Percentiles rank a stretch among this genome's conserved stretches.
Conservation (phyloP, 805 yeast genomes). For the Wickerhamiella parazyma region DNA sequence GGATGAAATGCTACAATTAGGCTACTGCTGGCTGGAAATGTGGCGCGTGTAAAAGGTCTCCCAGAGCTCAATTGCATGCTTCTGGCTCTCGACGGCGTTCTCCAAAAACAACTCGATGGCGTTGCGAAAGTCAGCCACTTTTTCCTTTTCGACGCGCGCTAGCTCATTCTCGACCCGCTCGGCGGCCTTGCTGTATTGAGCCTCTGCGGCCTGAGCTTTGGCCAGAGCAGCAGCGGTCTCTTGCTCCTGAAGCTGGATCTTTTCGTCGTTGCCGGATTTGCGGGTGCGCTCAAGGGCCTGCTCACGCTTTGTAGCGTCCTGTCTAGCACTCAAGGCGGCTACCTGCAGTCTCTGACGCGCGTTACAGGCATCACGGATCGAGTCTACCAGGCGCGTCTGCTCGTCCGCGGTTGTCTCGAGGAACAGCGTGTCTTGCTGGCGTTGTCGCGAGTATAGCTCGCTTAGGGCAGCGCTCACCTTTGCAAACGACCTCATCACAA, state of each 20-base stretch:
- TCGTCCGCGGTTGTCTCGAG: constrained; percentile 81
- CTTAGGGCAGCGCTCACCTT: constrained; percentile 56
- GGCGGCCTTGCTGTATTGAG: constrained; percentile 50
- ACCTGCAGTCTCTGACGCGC: constrained; percentile 51
- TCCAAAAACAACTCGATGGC: constrained; percentile 84
- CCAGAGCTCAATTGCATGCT: constrained; percentile 47
- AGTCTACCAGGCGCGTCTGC: constrained; percentile 62
- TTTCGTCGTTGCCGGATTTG: constrained; percentile 44
- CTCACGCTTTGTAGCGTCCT: constrained; percentile 37
- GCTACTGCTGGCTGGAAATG: too few species aligned
- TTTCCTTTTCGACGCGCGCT: constrained; percentile 54
- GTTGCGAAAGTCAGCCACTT: constrained; percentile 71
- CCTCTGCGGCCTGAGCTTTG: constrained; percentile 40
- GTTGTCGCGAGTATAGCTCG: constrained; percentile 62
- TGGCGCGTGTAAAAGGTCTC: constrained; percentile 40
- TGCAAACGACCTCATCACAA: constrained; percentile 56
- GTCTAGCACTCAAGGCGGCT: constrained; percentile 33
- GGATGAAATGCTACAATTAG: too few species aligned
- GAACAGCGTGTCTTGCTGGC: constrained; percentile 74
- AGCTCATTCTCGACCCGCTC: constrained; percentile 56
- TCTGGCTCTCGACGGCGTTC: constrained; percentile 81
- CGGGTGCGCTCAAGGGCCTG: constrained; percentile 33
- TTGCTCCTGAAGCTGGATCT: constrained; percentile 39
- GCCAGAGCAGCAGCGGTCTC: constrained; percentile 47
- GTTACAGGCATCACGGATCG: constrained; percentile 58